Evolutionary conservation across 2,329 filamentous ascomycete species (phyloP), one percentile per base, ranked within the genome.

Genomic region (Ramularia endophylla): DNA sequence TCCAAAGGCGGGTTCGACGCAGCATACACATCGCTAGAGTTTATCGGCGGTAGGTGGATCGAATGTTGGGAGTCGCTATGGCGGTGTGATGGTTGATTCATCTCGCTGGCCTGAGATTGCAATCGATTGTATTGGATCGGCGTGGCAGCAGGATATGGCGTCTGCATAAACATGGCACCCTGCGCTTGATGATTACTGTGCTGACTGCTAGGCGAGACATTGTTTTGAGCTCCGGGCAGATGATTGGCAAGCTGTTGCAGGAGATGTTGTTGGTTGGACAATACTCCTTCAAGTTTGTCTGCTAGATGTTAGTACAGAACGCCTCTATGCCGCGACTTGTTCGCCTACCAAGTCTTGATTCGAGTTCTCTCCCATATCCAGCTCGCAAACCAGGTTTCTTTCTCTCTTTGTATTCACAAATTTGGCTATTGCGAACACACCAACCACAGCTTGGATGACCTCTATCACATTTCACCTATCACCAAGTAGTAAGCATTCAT

Each of bases 401-500:
- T 30, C 81, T 71, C 54, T 83, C 81, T 46, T 77, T 78, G 58
- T 85, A 85, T 58, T 83, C 77, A 58, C 81, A 85, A 30, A 71
- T 53, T 49, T 82, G 77, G 43, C 74, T 74, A 61, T 85, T 83
- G 37, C 81, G 76, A 36, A 77, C 65, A 59, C 81, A 86, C 81
- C 81, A 85, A 16, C 80, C 80, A 62, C 81, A 85, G n/a, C 79
- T 77, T 2, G 85, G 85, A 55, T 87, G 82, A 4, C 80, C 81
- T 27, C 85, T 77, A 64, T 89, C 84, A 63, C 83, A 85, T 73
- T 84, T 84, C 13, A 61, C 57, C 56, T 63, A 38, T 11, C 8
- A 27, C 12, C 17, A 3, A 13, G n/a, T 22, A 29, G 12, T 15
- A 9, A 35, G 22, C 5, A 20, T 8, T 11, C 13, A 20, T 19